Evolutionary conservation across 192 early-diverging fungal genomes (phyloP).

Genomic region (Coemansia sp.): DNA sequence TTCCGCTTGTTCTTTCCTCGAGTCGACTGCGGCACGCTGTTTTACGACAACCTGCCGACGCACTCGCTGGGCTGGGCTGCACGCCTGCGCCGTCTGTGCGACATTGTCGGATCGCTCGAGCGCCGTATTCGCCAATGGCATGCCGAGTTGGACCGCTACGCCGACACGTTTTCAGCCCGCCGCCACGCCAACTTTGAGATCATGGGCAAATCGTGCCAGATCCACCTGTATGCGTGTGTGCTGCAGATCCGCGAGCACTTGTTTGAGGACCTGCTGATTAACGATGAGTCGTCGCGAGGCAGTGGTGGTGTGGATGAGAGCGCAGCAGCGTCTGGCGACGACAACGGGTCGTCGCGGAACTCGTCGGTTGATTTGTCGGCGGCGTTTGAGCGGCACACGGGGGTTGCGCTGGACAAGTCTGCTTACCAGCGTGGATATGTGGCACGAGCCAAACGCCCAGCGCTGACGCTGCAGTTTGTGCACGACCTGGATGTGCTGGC

Average conservation of each 20-base stretch:
- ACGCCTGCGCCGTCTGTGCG: slow-evolving; percentile 21
- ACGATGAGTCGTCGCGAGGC: background rate
- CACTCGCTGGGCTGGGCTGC: slow-evolving; percentile 32
- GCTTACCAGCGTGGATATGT: slow-evolving; percentile 37
- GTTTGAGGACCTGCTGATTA: slow-evolving; percentile 36
- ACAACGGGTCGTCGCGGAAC: slow-evolving; percentile 6
- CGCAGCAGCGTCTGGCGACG: background rate
- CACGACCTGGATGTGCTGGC: slow-evolving; percentile 30
- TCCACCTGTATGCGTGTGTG: slow-evolving; percentile 44
- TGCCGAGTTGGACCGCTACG: slow-evolving; percentile 38
- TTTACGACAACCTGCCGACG: slow-evolving; percentile 51
- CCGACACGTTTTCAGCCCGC: slow-evolving; percentile 41
- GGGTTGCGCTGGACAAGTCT: slow-evolving; percentile 19
- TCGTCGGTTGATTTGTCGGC: slow-evolving; percentile 28
- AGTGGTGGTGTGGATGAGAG: background rate
- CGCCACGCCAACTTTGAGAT: slow-evolving; percentile 51
- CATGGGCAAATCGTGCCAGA: slow-evolving; percentile 42
- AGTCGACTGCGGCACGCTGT: slow-evolving; percentile 45
- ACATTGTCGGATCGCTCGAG: slow-evolving; percentile 25
- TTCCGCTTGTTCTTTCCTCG: slow-evolving; percentile 52
- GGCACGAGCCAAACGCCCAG: slow-evolving; percentile 31
- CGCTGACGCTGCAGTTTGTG: slow-evolving; percentile 26
- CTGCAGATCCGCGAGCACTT: slow-evolving; percentile 51
- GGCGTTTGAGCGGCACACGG: slow-evolving; percentile 28
- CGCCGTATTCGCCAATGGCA: slow-evolving; percentile 49